Evolutionary conservation across 768 basidiomycete species (phyloP).

Genomic region (Termitomyces sp.): DNA sequence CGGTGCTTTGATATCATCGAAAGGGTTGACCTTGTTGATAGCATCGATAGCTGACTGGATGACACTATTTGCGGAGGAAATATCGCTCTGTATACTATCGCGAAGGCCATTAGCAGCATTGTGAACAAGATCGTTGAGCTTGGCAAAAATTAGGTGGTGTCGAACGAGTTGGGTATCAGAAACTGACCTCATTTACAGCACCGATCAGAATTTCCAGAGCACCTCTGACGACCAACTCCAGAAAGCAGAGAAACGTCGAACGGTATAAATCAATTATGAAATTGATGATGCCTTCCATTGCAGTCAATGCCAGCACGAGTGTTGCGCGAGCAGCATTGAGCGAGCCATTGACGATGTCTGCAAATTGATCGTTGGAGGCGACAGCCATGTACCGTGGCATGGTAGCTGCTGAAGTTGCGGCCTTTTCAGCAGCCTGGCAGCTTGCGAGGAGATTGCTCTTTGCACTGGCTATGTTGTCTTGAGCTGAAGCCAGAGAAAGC

Average conservation of each 20-base stretch:
- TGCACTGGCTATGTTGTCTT: constrained; percentile 60
- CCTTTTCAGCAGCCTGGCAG: constrained; percentile 79
- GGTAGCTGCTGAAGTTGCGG: constrained; percentile 76
- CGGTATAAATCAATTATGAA: constrained; percentile 92
- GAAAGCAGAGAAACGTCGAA: constrained; percentile 88
- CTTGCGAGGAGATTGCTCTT: constrained; percentile 76
- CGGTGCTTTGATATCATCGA: constrained; percentile 62
- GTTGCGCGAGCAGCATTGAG: constrained; percentile 72
- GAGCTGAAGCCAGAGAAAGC: constrained; percentile 63
- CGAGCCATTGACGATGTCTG: constrained; percentile 71
- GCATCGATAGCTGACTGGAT: constrained; percentile 58
- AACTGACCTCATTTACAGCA: constrained; percentile 75
- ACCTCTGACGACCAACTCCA: constrained; percentile 84
- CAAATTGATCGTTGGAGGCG: constrained; percentile 76
- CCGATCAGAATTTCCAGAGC: constrained; percentile 73
- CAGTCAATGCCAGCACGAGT: constrained; percentile 68
- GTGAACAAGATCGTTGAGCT: constrained; percentile 72
- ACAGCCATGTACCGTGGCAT: constrained; percentile 86
- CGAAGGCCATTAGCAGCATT: constrained; percentile 53
- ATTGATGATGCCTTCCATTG: constrained; percentile 84
- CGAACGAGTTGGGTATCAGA: background rate
- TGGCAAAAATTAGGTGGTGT: constrained; percentile 2
- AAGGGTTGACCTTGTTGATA: constrained; percentile 75
- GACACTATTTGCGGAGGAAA: constrained; percentile 59
- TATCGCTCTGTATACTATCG: constrained; percentile 68